These are phyloP conservation scores for Cyberlindnera bimundalis DNA, from an alignment of 805 yeast species.

Conservation along the genomic window DNA sequence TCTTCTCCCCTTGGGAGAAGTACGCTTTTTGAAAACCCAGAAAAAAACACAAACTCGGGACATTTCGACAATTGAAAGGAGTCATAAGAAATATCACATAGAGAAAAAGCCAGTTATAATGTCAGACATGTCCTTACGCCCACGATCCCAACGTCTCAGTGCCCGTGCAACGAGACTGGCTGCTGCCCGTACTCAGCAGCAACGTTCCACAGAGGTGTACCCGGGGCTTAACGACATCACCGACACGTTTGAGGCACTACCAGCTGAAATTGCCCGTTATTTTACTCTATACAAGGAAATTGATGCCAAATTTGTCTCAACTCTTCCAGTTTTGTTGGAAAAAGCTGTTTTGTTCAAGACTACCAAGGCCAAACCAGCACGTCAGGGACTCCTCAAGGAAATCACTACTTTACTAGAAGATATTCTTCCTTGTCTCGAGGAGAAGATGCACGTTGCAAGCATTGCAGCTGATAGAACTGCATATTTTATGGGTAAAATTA, in stretches of 20 bases:
- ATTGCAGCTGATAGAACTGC: slow-evolving; percentile 77
- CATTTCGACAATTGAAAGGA: background rate
- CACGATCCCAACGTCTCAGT: slow-evolving; percentile 33
- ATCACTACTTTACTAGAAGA: slow-evolving; percentile 50
- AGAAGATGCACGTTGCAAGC: slow-evolving; percentile 95
- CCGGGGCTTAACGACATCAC: slow-evolving; percentile 91
- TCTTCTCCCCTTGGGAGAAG: background rate
- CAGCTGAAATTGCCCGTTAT: slow-evolving; percentile 76
- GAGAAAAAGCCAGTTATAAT: background rate
- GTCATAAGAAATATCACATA: background rate
- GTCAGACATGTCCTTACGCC: slow-evolving; percentile 31
- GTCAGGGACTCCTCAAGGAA: slow-evolving; percentile 30
- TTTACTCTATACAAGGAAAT: slow-evolving; percentile 88
- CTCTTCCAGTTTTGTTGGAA: slow-evolving; percentile 62
- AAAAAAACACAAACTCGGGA: background rate
- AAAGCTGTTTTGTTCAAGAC: slow-evolving; percentile 48
- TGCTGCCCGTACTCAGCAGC: slow-evolving; percentile 15
- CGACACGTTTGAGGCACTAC: slow-evolving; percentile 89
- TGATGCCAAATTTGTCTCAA: slow-evolving; percentile 85
- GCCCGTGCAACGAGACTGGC: slow-evolving; percentile 13
- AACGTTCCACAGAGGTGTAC: slow-evolving; percentile 39
- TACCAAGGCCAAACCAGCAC: slow-evolving; percentile 4
- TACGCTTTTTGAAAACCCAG: background rate
- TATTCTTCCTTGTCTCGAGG: slow-evolving; percentile 88
- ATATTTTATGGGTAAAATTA: slow-evolving; percentile 67